Conservation (phyloP, 2,329 filamentous ascomycete species). For the Aciculosporium take region DNA sequence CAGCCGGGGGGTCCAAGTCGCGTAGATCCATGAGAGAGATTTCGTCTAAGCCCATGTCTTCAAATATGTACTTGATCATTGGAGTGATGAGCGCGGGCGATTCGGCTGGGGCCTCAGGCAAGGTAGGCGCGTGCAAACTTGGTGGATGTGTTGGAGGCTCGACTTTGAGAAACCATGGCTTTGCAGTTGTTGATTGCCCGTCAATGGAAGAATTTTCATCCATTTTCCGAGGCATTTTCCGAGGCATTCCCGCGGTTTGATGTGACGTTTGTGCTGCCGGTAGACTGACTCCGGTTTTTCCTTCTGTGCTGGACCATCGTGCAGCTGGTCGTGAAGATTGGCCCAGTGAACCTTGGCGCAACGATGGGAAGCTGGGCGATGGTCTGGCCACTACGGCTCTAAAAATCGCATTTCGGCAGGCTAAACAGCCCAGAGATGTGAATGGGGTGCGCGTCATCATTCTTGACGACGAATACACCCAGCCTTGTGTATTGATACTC, state of each 20-base stretch:
- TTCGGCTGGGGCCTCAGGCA: slow-evolving; percentile 46
- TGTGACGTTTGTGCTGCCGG: slow-evolving; percentile 6
- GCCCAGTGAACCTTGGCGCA: slow-evolving; percentile 11
- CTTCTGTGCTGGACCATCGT: slow-evolving; percentile 13
- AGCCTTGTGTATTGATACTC: not conserved
- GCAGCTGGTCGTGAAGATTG: slow-evolving; percentile 9
- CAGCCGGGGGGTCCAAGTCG: slow-evolving; percentile 68
- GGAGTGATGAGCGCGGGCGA: slow-evolving; percentile 58
- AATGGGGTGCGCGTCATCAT: slow-evolving; percentile 19
- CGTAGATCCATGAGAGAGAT: slow-evolving; percentile 72
- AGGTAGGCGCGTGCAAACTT: slow-evolving; percentile 29
- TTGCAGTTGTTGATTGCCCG: slow-evolving; percentile 3
- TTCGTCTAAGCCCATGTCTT: slow-evolving; percentile 76
- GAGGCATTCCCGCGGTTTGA: not conserved
- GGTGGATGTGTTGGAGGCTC: slow-evolving; percentile 41
- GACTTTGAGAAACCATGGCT: slow-evolving; percentile 81
- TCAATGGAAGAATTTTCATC: not conserved
- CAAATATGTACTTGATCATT: slow-evolving; percentile 63
- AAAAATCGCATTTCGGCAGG: slow-evolving; percentile 17
- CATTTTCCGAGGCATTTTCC: slow-evolving; percentile 19
- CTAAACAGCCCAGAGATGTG: slow-evolving; percentile 17
- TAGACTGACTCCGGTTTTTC: slow-evolving; percentile 9
- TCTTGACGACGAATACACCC: not conserved
- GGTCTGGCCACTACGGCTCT: slow-evolving; percentile 15
- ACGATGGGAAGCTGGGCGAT: slow-evolving; percentile 11